Evolutionary conservation across 352 stramenopile genomes (phyloP).

Genomic region (Phytophthora syringae): DNA sequence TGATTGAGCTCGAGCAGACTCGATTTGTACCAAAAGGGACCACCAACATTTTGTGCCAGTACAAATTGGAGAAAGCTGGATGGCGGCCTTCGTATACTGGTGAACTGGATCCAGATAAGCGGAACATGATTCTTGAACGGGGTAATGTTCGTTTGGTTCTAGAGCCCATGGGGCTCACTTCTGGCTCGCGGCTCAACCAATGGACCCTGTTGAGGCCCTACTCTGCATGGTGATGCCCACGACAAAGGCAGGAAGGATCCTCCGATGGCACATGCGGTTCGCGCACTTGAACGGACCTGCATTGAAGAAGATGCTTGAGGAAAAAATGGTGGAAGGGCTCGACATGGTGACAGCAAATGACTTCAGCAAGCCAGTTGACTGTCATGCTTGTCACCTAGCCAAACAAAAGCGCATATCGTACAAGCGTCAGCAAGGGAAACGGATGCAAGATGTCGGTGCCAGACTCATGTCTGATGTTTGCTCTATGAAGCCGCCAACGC

Average conservation of each 20-base stretch:
- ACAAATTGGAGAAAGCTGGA: background rate
- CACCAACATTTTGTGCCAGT: background rate
- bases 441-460: no score
- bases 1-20: background rate
- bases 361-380: background rate
- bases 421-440: background rate
- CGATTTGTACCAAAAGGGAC: background rate
- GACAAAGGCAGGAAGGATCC: background rate
- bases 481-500: background rate
- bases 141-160: background rate
- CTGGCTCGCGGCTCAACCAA: background rate
- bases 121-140: background rate
- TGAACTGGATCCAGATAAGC: background rate
- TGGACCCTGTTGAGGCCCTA: background rate
- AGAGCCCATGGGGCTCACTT: background rate
- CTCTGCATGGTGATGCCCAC: background rate
- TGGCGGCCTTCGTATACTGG: background rate
- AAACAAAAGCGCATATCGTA: background rate
- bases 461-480: slow-evolving; percentile 5
- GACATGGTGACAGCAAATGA: background rate
- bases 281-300: background rate
- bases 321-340: no score
- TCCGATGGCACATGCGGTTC: slow-evolving; percentile 2
- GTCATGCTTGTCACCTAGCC: background rate
- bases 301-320: background rate